A percentile compares a stretch with the other conserved stretches of the same genome.
Evolutionary conservation across 2,329 filamentous ascomycete genomes (phyloP).

Genomic region (Trichoderma afroharzianum): DNA sequence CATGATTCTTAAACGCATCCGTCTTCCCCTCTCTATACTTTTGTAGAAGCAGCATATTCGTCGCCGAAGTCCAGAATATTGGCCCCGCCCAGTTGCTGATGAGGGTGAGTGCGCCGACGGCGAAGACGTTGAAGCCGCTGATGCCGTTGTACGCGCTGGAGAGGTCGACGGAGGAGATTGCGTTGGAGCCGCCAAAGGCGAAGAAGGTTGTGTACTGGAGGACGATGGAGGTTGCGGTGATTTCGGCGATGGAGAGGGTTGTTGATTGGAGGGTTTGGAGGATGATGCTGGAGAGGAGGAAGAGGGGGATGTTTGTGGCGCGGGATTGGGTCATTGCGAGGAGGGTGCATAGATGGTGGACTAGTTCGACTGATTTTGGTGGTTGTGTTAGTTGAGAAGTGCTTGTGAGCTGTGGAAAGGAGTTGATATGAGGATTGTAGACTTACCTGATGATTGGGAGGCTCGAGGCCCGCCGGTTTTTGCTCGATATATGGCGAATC

Average conservation of each 20-base stretch:
- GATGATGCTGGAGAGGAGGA: conserved; percentile 67
- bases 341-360: conserved; percentile 71
- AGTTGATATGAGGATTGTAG: background rate
- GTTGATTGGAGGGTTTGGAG: conserved; percentile 47
- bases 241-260: conserved; percentile 51
- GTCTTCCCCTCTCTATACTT: conserved; percentile 26
- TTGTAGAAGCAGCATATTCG: conserved; percentile 55
- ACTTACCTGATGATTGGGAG: conserved; percentile 30
- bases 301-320: conserved; percentile 78
- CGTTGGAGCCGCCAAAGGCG: conserved; percentile 84
- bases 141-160: conserved; percentile 95
- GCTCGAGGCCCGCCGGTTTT: conserved; percentile 26
- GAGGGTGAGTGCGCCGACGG: conserved; percentile 82
- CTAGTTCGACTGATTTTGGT: conserved; percentile 35
- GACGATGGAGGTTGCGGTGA: conserved; percentile 68
- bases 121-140: conserved; percentile 70
- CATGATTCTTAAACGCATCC: conserved; percentile 47
- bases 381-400: background rate
- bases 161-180: conserved; percentile 92
- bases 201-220: conserved; percentile 85
- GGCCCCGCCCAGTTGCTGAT: conserved; percentile 87
- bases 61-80: conserved; percentile 77
- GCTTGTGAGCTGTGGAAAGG: background rate
- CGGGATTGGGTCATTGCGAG: conserved; percentile 85
- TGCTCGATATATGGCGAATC: conserved; percentile 39